Percentiles rank a stretch among this genome's conserved stretches.
These are phyloP conservation scores for Niveomyces coronatus DNA, from an alignment of 2,329 filamentous ascomycete species.

Conservation along the genomic window DNA sequence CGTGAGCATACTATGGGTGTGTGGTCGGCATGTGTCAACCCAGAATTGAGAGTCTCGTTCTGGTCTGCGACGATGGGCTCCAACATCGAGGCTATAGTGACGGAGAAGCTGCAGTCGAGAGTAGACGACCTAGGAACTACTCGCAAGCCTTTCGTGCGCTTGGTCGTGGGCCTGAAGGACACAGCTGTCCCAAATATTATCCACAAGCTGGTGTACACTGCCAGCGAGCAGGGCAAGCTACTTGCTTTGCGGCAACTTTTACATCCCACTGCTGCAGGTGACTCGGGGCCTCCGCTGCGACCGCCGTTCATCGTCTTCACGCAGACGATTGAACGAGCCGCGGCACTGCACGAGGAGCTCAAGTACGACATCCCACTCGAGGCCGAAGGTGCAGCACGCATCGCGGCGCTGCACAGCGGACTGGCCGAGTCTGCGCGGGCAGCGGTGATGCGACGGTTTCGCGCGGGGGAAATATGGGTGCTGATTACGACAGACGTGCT, in stretches of 20 bases:
- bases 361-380: slow-evolving; percentile 88
- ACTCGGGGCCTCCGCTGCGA: slow-evolving; percentile 52
- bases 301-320: slow-evolving; percentile 94
- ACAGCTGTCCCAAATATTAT: slow-evolving; percentile 86
- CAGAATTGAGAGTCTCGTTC: slow-evolving; percentile 62
- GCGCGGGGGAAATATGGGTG: slow-evolving; percentile 88
- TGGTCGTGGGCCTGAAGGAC: slow-evolving; percentile 95
- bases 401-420: slow-evolving; percentile 83
- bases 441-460: slow-evolving; percentile 78
- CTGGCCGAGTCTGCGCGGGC: slow-evolving; percentile 68
- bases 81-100: slow-evolving; percentile 71
- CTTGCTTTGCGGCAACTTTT: slow-evolving; percentile 83
- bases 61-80: slow-evolving; percentile 98
- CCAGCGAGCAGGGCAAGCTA: slow-evolving; percentile 87
- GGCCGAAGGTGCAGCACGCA: slow-evolving; percentile 72
- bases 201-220: slow-evolving; percentile 83
- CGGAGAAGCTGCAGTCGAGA: slow-evolving; percentile 52
- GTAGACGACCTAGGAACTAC: slow-evolving; percentile 27
- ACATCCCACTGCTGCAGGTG: slow-evolving; percentile 53
- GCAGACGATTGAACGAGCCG: slow-evolving; percentile 85
- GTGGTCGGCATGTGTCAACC: slow-evolving; percentile 68
- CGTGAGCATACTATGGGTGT: slow-evolving; percentile 76
- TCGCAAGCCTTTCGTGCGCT: slow-evolving; percentile 54
- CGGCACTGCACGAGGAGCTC: slow-evolving; percentile 78
- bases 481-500: slow-evolving; percentile 93